Conservation (phyloP, 2,329 filamentous ascomycete genomes). For the Arthroderma sp. region DNA sequence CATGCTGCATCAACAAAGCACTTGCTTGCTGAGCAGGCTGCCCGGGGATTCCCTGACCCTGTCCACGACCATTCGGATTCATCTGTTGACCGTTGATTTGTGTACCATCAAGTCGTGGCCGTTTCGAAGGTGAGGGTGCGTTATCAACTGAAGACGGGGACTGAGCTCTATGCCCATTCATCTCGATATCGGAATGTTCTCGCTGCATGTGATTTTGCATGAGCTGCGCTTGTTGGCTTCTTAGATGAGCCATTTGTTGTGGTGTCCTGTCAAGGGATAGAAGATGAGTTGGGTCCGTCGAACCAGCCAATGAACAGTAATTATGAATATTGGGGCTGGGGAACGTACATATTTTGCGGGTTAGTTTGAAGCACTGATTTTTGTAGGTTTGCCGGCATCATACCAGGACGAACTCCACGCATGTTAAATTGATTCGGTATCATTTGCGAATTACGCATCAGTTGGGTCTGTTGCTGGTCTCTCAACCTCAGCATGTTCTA, state of each 20-base stretch:
- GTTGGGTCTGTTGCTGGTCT: constrained; percentile 63
- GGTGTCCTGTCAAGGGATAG: constrained; percentile 36
- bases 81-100: constrained; percentile 65
- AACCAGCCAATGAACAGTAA: background rate
- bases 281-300: background rate
- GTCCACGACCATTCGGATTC: constrained; percentile 60
- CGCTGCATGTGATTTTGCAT: constrained; percentile 76
- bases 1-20: constrained; percentile 42
- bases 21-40: constrained; percentile 46
- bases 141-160: constrained; percentile 77
- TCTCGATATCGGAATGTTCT: constrained; percentile 76
- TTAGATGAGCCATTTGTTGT: constrained; percentile 57
- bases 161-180: constrained; percentile 63
- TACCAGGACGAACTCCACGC: constrained; percentile 40
- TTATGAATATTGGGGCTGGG: background rate
- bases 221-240: constrained; percentile 42
- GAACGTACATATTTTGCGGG: constrained; percentile 26
- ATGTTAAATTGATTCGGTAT: constrained; percentile 46
- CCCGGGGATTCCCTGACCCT: constrained; percentile 56
- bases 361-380: constrained; percentile 70
- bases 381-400: constrained; percentile 40
- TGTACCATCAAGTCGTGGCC: constrained; percentile 64
- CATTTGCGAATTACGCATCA: constrained; percentile 60
- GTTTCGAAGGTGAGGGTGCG: constrained; percentile 82
- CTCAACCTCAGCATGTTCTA: constrained; percentile 54